These are phyloP conservation scores for Penicillium coprophilum DNA, from an alignment of 495 filamentous ascomycete species.

Conservation along the genomic window DNA sequence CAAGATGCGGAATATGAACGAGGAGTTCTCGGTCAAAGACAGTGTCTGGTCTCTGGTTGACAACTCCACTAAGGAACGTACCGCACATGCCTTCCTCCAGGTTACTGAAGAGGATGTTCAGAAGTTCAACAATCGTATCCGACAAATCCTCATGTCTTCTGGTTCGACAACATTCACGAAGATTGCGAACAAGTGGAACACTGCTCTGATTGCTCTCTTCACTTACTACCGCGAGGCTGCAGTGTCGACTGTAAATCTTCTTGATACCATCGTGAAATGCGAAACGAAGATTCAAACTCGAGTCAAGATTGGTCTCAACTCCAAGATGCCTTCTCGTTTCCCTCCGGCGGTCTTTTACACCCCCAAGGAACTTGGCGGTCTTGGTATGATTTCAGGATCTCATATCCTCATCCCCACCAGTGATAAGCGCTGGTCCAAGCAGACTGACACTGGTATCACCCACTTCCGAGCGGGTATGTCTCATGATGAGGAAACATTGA, in stretches of 20 bases:
- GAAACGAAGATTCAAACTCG: slow-evolving; percentile 99
- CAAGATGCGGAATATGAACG: slow-evolving; percentile 91
- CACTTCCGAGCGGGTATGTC: slow-evolving; percentile 99
- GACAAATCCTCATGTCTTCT: slow-evolving; percentile 98
- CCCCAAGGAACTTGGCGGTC: slow-evolving; percentile 94
- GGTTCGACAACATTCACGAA: slow-evolving; percentile 99
- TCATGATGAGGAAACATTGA: slow-evolving; percentile 95
- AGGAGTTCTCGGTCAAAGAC: slow-evolving; percentile 96
- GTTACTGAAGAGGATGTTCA: slow-evolving; percentile 98
- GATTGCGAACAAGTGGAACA: slow-evolving; percentile 99
- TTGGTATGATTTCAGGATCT: slow-evolving; percentile 98
- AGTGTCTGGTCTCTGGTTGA: slow-evolving; percentile 98
- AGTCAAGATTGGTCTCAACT: slow-evolving; percentile 98
- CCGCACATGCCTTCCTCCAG: slow-evolving; percentile 96
- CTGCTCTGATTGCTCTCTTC: slow-evolving; percentile 95
- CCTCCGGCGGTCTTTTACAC: slow-evolving; percentile 99
- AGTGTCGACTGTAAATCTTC: slow-evolving; percentile 91
- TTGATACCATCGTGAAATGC: slow-evolving; percentile 99
- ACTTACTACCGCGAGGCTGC: slow-evolving; percentile 99
- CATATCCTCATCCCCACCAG: slow-evolving; percentile 98
- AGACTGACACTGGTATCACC: slow-evolving; percentile 95
- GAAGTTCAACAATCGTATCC: slow-evolving; percentile 98
- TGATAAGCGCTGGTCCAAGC: slow-evolving; percentile 97
- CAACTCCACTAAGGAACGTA: slow-evolving; percentile 93
- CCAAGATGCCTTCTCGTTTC: slow-evolving; percentile 99